Percentiles rank a stretch among this genome's conserved stretches.
Conservation (phyloP, 2,329 filamentous ascomycete genomes). For the Graphilbum sp. region DNA sequence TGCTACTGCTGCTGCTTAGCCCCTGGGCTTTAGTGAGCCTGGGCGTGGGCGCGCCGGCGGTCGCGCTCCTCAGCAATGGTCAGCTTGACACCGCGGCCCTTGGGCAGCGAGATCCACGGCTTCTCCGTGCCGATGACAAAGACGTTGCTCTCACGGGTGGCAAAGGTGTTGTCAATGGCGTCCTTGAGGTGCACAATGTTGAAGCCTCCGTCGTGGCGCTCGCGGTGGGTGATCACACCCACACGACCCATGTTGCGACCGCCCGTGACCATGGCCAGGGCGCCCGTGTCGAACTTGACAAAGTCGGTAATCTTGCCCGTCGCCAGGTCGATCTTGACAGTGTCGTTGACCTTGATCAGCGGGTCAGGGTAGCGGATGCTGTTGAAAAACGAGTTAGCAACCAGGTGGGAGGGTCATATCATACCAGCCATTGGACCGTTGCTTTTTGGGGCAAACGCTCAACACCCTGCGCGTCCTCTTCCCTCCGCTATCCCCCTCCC, state of each 20-base stretch:
- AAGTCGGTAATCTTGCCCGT: constrained; percentile 98
- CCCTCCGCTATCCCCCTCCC: constrained; percentile 1
- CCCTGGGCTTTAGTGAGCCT: constrained; percentile 31
- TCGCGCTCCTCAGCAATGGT: constrained; percentile 98
- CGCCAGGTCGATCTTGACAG: constrained; percentile 93
- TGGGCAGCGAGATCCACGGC: constrained; percentile 98
- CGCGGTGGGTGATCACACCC: constrained; percentile 99
- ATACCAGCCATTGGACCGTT: constrained; percentile 3
- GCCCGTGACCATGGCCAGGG: constrained; percentile 96
- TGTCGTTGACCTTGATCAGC: constrained; percentile 98
- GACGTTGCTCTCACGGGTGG: constrained; percentile 98
- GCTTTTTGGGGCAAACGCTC: not conserved
- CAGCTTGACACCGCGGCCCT: constrained; percentile 99
- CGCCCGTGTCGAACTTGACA: constrained; percentile 97
- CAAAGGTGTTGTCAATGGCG: constrained; percentile 99
- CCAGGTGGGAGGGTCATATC: not conserved
- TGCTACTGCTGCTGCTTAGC: too few relatives aligned
- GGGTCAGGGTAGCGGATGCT: constrained; percentile 99
- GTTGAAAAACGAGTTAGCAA: constrained; percentile 20
- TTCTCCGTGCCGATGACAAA: constrained; percentile 98
- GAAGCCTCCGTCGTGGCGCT: constrained; percentile 99
- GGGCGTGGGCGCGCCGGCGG: constrained; percentile 65
- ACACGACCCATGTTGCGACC: constrained; percentile 99
- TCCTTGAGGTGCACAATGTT: constrained; percentile 99
- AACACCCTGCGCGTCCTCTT: too few relatives aligned